A percentile compares a stretch with the other conserved stretches of the same genome.
Evolutionary conservation across 176 grass and related monocot genomes (phyloP).

Genomic region (Oryza meridionalis): DNA sequence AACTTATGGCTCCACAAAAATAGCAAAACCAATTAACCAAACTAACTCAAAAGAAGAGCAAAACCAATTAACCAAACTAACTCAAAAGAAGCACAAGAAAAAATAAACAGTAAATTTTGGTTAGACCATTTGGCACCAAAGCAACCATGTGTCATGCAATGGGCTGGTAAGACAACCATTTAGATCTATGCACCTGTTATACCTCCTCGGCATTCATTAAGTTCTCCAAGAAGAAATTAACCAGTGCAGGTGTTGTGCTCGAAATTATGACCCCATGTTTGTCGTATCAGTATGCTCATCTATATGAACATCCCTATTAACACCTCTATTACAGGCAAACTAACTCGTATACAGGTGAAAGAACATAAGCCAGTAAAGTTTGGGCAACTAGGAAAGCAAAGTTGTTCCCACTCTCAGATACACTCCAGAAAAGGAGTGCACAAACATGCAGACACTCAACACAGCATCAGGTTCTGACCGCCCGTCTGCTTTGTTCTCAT

Average conservation of each 20-base stretch:
- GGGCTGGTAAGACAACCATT: constrained; percentile 72
- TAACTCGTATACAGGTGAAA: neutral
- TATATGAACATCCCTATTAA: neutral
- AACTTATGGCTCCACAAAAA: neutral
- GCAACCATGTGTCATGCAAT: constrained; percentile 46
- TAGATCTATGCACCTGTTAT: constrained; percentile 51
- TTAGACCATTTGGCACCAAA: constrained; percentile 70
- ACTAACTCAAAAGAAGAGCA: neutral
- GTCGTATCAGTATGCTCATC: neutral
- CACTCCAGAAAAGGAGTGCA: constrained; percentile 16
- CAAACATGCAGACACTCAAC: constrained; percentile 54
- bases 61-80: neutral
- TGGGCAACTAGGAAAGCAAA: neutral
- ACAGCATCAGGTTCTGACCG: constrained; percentile 59
- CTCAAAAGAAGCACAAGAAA: neutral
- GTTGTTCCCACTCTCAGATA: constrained; percentile 41
- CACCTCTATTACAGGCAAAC: neutral
- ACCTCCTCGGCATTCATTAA: constrained; percentile 29
- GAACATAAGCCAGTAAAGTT: neutral
- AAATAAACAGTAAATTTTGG: constrained; percentile 23
- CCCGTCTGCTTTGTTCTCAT: constrained; percentile 49
- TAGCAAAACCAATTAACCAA: neutral
- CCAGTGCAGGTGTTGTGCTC: constrained; percentile 8
- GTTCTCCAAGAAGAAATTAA: constrained; percentile 45
- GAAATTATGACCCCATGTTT: neutral